Conservation (phyloP, 805 yeast species). For the Barnettozyma populi region DNA sequence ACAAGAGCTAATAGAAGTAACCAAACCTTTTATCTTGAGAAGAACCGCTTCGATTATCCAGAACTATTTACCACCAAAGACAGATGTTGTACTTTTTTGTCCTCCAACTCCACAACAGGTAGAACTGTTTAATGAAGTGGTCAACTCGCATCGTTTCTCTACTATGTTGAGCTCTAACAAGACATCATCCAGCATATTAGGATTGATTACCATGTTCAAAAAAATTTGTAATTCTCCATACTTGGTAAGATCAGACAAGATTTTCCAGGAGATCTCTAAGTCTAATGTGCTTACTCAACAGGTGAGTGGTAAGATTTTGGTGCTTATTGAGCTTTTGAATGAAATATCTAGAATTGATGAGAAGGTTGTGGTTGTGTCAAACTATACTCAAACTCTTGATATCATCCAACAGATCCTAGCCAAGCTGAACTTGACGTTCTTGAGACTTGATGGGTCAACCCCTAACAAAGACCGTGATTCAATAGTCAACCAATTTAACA, state of each 20-base stretch:
- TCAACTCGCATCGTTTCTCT: constrained; percentile 27
- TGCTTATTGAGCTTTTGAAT: constrained; percentile 51
- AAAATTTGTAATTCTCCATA: constrained; percentile 83
- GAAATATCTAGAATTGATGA: constrained; percentile 49
- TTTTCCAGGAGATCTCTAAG: constrained; percentile 26
- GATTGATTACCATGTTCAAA: constrained; percentile 66
- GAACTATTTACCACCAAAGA: constrained; percentile 62
- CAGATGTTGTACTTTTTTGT: constrained; percentile 73
- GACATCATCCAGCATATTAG: constrained; percentile 42
- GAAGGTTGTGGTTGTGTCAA: constrained; percentile 81
- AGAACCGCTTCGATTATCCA: constrained; percentile 56
- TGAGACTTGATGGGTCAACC: constrained; percentile 81
- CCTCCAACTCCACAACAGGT: constrained; percentile 66
- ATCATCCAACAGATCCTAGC: constrained; percentile 54
- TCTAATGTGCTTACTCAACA: constrained; percentile 8
- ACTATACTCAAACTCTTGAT: constrained; percentile 83
- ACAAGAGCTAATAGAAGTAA: constrained; percentile 54
- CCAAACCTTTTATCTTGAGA: constrained; percentile 65
- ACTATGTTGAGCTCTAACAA: constrained; percentile 13
- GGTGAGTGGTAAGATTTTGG: constrained; percentile 55
- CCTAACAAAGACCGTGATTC: constrained; percentile 59
- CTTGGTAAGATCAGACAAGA: constrained; percentile 45
- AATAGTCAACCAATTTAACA: constrained; percentile 56
- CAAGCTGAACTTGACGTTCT: constrained; percentile 43
- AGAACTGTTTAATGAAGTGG: constrained; percentile 46